phyloP scores from a whole-genome alignment of 805 yeast genomes.

The Pichia kluyveri region DNA sequence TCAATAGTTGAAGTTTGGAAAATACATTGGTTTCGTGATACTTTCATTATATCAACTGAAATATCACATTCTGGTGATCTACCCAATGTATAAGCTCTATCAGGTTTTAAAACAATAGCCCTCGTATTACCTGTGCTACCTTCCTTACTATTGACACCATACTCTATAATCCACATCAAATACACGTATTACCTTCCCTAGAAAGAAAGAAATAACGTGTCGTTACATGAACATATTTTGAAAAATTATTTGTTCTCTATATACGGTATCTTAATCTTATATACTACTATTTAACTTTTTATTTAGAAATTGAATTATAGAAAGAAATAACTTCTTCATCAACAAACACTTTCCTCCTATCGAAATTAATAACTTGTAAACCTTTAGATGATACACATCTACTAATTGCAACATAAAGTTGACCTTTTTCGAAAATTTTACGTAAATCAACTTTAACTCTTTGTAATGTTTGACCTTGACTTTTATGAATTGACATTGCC shows the following conservation, averaged over 20 bases:
- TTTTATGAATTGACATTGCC: constrained; percentile 79
- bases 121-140: not conserved
- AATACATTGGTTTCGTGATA: constrained; percentile 2
- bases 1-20: not conserved
- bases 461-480: constrained; percentile 77
- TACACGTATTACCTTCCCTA: too few relatives aligned
- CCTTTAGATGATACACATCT: constrained; percentile 64
- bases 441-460: constrained; percentile 61
- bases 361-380: constrained; percentile 58
- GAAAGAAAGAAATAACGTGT: too few relatives aligned
- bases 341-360: constrained; percentile 46
- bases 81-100: not conserved
- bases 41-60: not conserved
- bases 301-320: constrained; percentile 31
- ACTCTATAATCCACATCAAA: not conserved
- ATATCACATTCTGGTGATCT: constrained; percentile 1
- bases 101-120: not conserved
- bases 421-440: constrained; percentile 70
- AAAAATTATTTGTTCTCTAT: too few relatives aligned
- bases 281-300: too few relatives aligned
- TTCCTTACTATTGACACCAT: not conserved
- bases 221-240: too few relatives aligned
- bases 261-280: too few relatives aligned
- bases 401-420: constrained; percentile 74
- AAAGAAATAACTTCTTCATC: constrained; percentile 53